Percentiles rank a stretch among this genome's conserved stretches.
These are phyloP conservation scores for Verticillium nubilum DNA, from an alignment of 2,329 filamentous ascomycete genomes.

Conservation along the genomic window DNA sequence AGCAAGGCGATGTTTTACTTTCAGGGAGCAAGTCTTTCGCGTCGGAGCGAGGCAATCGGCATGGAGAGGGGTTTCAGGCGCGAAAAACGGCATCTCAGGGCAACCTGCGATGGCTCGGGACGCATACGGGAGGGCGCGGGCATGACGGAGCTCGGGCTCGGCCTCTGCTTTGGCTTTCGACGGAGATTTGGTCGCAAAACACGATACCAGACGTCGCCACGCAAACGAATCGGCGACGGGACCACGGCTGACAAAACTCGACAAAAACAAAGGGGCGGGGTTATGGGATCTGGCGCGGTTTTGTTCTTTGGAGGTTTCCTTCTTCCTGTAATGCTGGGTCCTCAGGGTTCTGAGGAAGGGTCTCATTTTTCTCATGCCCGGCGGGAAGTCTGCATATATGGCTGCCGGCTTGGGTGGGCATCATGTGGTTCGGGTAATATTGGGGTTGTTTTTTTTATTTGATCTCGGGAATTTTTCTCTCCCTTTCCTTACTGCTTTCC, in stretches of 20 bases:
- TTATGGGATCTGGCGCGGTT: background rate
- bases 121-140: conserved; percentile 1
- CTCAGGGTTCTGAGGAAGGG: background rate
- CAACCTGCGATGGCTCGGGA: background rate
- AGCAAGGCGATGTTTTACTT: background rate
- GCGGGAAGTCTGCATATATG: background rate
- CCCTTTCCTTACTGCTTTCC: background rate
- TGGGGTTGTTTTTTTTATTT: background rate
- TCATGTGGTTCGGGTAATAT: background rate
- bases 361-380: background rate
- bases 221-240: background rate
- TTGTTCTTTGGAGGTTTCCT: background rate
- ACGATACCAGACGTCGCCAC: background rate
- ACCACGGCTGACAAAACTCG: background rate
- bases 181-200: background rate
- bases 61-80: background rate
- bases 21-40: background rate
- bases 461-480: background rate
- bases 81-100: background rate
- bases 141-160: background rate
- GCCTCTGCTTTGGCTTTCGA: background rate
- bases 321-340: background rate
- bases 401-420: background rate
- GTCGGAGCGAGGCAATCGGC: background rate
- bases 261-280: conserved; percentile 3